Conservation (phyloP, 106 monocot genomes). For the Dendrobium huoshanense region DNA sequence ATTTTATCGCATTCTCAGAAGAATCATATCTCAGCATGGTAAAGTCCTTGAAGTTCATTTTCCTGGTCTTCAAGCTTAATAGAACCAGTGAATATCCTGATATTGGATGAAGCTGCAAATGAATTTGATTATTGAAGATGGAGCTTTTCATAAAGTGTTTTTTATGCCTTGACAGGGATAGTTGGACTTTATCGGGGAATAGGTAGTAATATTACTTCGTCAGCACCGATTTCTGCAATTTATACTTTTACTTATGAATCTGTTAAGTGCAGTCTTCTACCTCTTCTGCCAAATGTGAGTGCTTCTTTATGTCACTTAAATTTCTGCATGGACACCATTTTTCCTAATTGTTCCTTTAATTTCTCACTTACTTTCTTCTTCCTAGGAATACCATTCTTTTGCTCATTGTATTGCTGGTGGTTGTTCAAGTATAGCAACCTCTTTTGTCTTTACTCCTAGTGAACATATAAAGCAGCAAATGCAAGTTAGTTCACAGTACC, state of each 20-base stretch:
- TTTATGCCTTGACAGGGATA: slow-evolving; percentile 34
- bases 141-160: not conserved
- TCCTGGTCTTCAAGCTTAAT: not conserved
- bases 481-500: slow-evolving; percentile 91
- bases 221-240: slow-evolving; percentile 92
- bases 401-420: slow-evolving; percentile 90
- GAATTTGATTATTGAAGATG: not conserved
- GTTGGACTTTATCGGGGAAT: slow-evolving; percentile 88
- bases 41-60: not conserved
- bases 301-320: slow-evolving; percentile 1
- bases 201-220: slow-evolving; percentile 81
- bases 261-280: slow-evolving; percentile 76
- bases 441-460: slow-evolving; percentile 91
- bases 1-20: slow-evolving; percentile 28
- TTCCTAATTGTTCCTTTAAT: not conserved
- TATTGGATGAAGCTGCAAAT: not conserved
- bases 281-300: slow-evolving; percentile 68
- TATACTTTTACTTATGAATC: slow-evolving; percentile 96
- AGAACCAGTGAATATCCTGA: not conserved
- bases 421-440: slow-evolving; percentile 95
- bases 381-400: slow-evolving; percentile 81
- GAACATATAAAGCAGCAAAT: slow-evolving; percentile 97
- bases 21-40: slow-evolving; percentile 77
- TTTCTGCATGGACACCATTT: not conserved
- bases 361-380: slow-evolving; percentile 3